Conservation (phyloP, 805 yeast genomes). For the Schwanniomyces yamadae region DNA sequence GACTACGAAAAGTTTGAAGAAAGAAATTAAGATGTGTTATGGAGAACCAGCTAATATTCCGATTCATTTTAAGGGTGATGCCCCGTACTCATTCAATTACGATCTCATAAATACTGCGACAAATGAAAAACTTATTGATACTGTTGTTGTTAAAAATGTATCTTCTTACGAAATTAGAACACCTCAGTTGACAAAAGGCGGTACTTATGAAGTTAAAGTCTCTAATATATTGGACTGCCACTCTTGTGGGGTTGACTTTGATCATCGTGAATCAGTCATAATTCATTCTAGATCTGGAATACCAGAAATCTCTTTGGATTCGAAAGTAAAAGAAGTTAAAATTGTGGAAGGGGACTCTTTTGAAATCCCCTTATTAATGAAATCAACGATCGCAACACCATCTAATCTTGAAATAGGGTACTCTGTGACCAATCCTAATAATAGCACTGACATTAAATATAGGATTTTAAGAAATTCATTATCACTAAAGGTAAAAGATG, state of each 20-base stretch:
- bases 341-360: conserved; percentile 63
- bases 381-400: conserved; percentile 31
- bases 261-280: conserved; percentile 51
- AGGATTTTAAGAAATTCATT: conserved; percentile 15
- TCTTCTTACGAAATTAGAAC: conserved; percentile 45
- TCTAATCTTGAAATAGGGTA: conserved; percentile 33
- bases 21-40: conserved; percentile 27
- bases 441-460: conserved; percentile 5
- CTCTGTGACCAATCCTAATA: conserved; percentile 16
- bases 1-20: conserved; percentile 10
- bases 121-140: conserved; percentile 16
- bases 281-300: conserved; percentile 69
- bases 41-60: conserved; percentile 41
- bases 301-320: conserved; percentile 47
- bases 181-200: conserved; percentile 62
- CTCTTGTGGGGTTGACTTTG: conserved; percentile 72
- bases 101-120: conserved; percentile 53
- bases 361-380: conserved; percentile 52
- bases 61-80: conserved; percentile 68
- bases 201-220: conserved; percentile 65
- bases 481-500: conserved; percentile 29
- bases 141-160: conserved; percentile 37
- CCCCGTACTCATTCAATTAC: conserved; percentile 73
- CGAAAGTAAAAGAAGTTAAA: conserved; percentile 22
- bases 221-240: conserved; percentile 70